These are phyloP conservation scores for Brachypodium distachyon DNA, from an alignment of 202 grass and related monocot species.

Conservation along the genomic window DNA sequence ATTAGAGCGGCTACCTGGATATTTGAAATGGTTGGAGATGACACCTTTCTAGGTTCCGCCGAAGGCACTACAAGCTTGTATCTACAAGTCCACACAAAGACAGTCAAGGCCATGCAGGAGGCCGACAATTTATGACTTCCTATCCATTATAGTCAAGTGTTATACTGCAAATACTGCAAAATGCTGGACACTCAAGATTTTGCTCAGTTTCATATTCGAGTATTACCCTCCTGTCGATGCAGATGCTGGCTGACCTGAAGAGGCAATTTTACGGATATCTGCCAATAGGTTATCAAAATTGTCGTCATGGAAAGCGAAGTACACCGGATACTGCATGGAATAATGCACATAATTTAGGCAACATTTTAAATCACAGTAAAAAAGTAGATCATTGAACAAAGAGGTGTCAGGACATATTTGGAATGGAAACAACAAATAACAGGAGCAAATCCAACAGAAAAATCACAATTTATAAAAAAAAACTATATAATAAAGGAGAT, in stretches of 20 bases:
- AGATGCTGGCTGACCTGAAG: conserved; percentile 61
- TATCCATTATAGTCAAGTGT: background rate
- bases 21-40: conserved; percentile 89
- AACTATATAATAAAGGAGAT: background rate
- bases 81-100: conserved; percentile 36
- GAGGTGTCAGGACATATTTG: background rate
- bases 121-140: background rate
- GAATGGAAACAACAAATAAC: background rate
- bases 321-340: conserved; percentile 87
- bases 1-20: conserved; percentile 56
- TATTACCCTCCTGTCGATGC: conserved; percentile 90
- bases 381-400: background rate
- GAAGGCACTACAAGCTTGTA: conserved; percentile 83
- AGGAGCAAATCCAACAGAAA: background rate
- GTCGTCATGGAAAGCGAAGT: conserved; percentile 71
- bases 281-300: conserved; percentile 58
- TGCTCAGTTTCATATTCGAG: background rate
- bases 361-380: background rate
- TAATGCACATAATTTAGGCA: conserved; percentile 14
- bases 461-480: background rate
- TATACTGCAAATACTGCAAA: background rate
- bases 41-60: conserved; percentile 71
- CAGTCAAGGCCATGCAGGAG: conserved; percentile 6
- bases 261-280: conserved; percentile 69
- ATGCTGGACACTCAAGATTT: background rate